Base-by-base conservation (phyloP, 768 basidiomycete species). In the Leccinum barrowsii region DNA sequence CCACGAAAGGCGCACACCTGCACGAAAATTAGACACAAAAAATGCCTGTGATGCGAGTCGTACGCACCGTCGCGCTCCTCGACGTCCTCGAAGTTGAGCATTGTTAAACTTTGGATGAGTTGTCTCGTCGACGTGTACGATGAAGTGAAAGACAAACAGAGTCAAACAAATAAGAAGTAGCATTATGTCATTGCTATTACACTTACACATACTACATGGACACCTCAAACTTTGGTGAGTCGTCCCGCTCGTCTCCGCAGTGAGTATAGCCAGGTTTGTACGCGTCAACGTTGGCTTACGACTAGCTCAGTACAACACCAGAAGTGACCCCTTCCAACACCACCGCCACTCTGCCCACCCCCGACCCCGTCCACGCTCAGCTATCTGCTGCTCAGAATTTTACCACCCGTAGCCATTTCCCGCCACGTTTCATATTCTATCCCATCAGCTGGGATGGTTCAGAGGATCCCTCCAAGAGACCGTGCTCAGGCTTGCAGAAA, bases 1-100 rank as follows among this genome's bases (percentile, higher is more conserved):
- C 97, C 96, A 98, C 50, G 95, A 96, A 64, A 98, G 82, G 56
- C 96, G 85, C 49, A 98, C 87, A 64, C 96, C 94, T 97, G 61
- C 37, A 30, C 10, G 19, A 15, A 58, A n/a, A 44, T 55, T 50
- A 60, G 2, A 35, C 22, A 10, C 40, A 22, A 19, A 26, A 5
- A 2, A 22, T n/a, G 53, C 28, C 11, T 42, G 34, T 3, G 12
- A 32, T 28, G 44, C 48, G 19, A 52, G 12, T 0, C 19, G 47
- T 4, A 73, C 85, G 62, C 60, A 92, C 94, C 95, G 74, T 98
- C 95, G 66, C 92, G 85, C 74, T 98, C 95, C 78, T 98, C 95
- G 59, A 96, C 92, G 73, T 97, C 95, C 75, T 98, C 95, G 69
- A 96, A 95, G 74, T 90, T 91, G 68, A 88, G 74, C 87, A 89